Conservation (phyloP, 208 protist genomes). For the Blechomonas ayalai region DNA sequence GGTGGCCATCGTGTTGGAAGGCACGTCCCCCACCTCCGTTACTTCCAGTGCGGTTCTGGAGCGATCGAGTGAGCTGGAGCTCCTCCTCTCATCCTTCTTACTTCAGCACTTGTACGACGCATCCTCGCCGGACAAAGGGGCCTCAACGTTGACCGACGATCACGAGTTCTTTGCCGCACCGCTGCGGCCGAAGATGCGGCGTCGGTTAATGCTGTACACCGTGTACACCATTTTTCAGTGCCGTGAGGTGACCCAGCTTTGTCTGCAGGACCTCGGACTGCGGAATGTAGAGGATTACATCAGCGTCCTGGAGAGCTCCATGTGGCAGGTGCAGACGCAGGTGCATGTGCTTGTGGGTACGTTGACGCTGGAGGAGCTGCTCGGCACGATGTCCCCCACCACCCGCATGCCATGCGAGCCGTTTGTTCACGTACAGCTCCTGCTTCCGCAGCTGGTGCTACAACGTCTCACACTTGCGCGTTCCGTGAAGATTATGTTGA, state of each 20-base stretch:
- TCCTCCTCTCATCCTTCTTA: slow-evolving; percentile 46
- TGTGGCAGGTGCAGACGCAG: slow-evolving; percentile 67
- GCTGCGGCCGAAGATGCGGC: slow-evolving; percentile 10
- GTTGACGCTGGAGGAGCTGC: slow-evolving; percentile 24
- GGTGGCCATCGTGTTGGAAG: slow-evolving; percentile 51
- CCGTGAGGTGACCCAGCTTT: slow-evolving; percentile 39
- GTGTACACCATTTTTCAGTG: slow-evolving; percentile 54
- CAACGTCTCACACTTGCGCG: slow-evolving; percentile 44
- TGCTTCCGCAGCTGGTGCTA: slow-evolving; percentile 24
- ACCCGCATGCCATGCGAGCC: slow-evolving; percentile 15
- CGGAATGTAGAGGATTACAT: slow-evolving; percentile 68
- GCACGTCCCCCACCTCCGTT: slow-evolving; percentile 51
- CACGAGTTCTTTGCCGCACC: slow-evolving; percentile 1
- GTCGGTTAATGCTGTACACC: slow-evolving; percentile 24
- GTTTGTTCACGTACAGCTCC: slow-evolving; percentile 10
- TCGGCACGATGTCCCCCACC: slow-evolving; percentile 11
- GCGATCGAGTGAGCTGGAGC: slow-evolving; percentile 66
- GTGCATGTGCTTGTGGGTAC: slow-evolving; percentile 40
- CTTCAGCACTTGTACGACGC: slow-evolving; percentile 12
- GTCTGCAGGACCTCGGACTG: slow-evolving; percentile 69
- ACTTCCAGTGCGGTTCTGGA: slow-evolving; percentile 61
- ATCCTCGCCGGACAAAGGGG: slow-evolving; percentile 6
- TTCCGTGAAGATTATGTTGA: slow-evolving; percentile 32
- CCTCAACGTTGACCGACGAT: too few species aligned
- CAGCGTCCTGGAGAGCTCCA: slow-evolving; percentile 59